Evolutionary conservation across 169 alveolate genomes (phyloP).

Genomic region (Prorocentrum cordatum): DNA sequence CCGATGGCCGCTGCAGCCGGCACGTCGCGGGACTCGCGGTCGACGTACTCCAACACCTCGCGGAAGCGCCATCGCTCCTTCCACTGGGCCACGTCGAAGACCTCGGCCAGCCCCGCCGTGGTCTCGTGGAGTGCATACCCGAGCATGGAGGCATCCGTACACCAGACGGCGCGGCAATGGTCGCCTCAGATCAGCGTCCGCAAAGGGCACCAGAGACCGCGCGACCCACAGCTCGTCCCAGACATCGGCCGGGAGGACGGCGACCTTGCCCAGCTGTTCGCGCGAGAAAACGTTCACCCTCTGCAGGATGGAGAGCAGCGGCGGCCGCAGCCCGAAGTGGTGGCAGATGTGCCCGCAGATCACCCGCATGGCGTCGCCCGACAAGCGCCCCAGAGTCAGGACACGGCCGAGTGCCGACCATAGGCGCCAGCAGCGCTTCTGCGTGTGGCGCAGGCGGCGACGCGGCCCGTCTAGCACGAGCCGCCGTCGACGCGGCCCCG

Average conservation of each 20-base stretch:
- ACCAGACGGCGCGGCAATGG: not conserved
- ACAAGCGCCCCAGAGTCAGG: not conserved
- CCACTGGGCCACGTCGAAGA: not conserved
- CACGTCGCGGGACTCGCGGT: too few species aligned
- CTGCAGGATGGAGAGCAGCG: not conserved
- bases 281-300: not conserved
- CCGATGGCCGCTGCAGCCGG: too few species aligned
- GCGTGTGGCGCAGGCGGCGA: not conserved
- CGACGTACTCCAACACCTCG: not conserved
- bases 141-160: not conserved
- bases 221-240: not conserved
- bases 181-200: not conserved
- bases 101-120: not conserved
- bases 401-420: not conserved
- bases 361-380: not conserved
- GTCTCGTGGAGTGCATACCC: not conserved
- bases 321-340: not conserved
- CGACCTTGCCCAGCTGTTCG: not conserved
- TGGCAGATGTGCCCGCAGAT: not conserved
- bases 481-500: not conserved
- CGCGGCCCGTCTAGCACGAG: not conserved
- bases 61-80: not conserved
- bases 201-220: not conserved
- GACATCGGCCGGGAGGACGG: not conserved
- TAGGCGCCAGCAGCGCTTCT: not conserved